Evolutionary conservation across 2,329 filamentous ascomycete species (phyloP).

Genomic region (Aureobasidium namibiae): DNA sequence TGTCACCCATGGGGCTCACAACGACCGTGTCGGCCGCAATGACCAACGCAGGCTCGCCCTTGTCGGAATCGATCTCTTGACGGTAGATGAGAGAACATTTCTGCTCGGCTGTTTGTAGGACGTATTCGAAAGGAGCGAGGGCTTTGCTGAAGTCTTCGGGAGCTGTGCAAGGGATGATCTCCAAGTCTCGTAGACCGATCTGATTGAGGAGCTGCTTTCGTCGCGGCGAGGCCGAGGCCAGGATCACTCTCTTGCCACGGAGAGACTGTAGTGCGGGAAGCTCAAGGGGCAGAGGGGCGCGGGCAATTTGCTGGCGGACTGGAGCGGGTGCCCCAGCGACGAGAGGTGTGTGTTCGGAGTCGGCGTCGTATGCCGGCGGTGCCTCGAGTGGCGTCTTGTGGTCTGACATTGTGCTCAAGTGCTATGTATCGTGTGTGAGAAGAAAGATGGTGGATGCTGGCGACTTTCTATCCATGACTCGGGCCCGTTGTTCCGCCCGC

Average conservation of each 20-base stretch:
- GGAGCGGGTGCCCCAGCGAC: slow-evolving; percentile 18
- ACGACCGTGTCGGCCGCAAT: slow-evolving; percentile 89
- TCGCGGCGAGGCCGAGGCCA: slow-evolving; percentile 83
- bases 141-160: slow-evolving; percentile 79
- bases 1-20: slow-evolving; percentile 65
- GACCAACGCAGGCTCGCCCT: slow-evolving; percentile 71
- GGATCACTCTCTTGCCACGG: slow-evolving; percentile 70
- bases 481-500: neutral
- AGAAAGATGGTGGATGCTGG: neutral
- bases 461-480: slow-evolving; percentile 1
- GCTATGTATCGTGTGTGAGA: neutral
- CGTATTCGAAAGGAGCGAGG: slow-evolving; percentile 81
- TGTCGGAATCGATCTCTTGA: slow-evolving; percentile 47
- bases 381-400: slow-evolving; percentile 32
- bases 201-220: slow-evolving; percentile 69
- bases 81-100: slow-evolving; percentile 73
- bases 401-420: slow-evolving; percentile 17
- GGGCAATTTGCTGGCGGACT: slow-evolving; percentile 25
- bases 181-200: slow-evolving; percentile 73
- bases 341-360: slow-evolving; percentile 18
- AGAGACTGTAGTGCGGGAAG: slow-evolving; percentile 73
- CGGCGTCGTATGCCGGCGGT: slow-evolving; percentile 36
- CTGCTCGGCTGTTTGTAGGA: slow-evolving; percentile 72
- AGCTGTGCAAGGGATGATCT: slow-evolving; percentile 74
- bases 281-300: slow-evolving; percentile 59